Evolutionary conservation across 2,329 filamentous ascomycete genomes (phyloP).

Genomic region (Aspergillus neotritici): DNA sequence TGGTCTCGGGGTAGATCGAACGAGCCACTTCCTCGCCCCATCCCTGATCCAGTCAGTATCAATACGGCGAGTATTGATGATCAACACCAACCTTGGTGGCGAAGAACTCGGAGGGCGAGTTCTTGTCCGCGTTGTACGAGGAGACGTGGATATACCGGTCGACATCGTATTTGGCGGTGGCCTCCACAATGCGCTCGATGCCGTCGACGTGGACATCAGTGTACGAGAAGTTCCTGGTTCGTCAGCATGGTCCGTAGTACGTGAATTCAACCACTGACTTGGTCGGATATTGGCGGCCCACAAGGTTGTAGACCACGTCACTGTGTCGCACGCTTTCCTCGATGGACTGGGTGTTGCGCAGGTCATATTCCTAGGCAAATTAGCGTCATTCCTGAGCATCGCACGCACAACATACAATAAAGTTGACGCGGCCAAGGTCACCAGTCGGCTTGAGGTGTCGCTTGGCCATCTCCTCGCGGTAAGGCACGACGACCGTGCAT

Average conservation of each 20-base stretch:
- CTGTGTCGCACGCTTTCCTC: conserved; percentile 96
- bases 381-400: too few relatives aligned
- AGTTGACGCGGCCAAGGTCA: conserved; percentile 82
- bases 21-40: conserved; percentile 77
- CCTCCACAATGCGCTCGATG: conserved; percentile 84
- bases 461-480: conserved; percentile 96
- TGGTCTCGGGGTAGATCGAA: conserved; percentile 91
- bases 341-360: conserved; percentile 89
- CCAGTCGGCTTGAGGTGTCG: conserved; percentile 94
- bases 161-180: conserved; percentile 94
- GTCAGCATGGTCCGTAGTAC: conserved; percentile 27
- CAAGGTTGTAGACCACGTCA: conserved; percentile 93
- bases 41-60: conserved; percentile 46
- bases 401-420: conserved; percentile 55
- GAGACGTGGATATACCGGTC: conserved; percentile 97
- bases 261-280: conserved; percentile 57
- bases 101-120: conserved; percentile 84
- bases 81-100: conserved; percentile 68
- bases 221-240: conserved; percentile 78
- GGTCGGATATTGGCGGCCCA: conserved; percentile 91
- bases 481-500: conserved; percentile 90
- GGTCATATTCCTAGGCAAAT: conserved; percentile 71
- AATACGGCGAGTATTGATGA: background rate
- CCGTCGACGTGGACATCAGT: conserved; percentile 92
- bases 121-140: conserved; percentile 78